Evolutionary conservation across 768 basidiomycete species (phyloP).

Genomic region (Rhizopogon salebrosus): DNA sequence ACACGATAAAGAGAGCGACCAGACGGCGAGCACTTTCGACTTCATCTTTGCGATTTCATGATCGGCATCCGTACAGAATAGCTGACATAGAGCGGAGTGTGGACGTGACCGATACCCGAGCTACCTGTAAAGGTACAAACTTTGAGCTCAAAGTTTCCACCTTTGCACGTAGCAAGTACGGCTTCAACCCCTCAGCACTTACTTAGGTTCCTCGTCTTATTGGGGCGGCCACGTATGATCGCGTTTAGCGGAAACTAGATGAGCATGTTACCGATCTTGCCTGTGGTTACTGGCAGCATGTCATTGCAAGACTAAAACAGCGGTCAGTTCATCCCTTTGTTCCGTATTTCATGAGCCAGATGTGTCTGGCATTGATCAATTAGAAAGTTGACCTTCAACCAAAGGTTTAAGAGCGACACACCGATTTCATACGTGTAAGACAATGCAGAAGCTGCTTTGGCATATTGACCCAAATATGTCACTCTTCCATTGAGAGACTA

Average conservation of each 20-base stretch:
- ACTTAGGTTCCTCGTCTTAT: no score
- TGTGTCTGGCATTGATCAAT: slow-evolving; percentile 38
- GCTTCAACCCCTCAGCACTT: no score
- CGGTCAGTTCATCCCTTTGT: slow-evolving; percentile 51
- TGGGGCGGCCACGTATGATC: slow-evolving; percentile 67
- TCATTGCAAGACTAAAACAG: slow-evolving; percentile 83
- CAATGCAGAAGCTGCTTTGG: slow-evolving; percentile 74
- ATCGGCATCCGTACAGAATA: no score
- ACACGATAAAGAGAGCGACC: no score
- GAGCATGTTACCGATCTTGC: slow-evolving; percentile 91
- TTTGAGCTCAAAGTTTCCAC: no score
- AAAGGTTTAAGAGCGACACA: slow-evolving; percentile 29
- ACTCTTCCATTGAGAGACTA: slow-evolving; percentile 72
- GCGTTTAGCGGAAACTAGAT: slow-evolving; percentile 87
- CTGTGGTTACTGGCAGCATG: slow-evolving; percentile 71
- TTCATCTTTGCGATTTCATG: no score
- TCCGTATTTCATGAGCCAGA: slow-evolving; percentile 84
- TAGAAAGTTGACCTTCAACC: not conserved
- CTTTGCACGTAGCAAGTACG: no score
- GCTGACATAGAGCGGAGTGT: no score
- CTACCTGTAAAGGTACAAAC: no score
- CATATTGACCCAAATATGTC: slow-evolving; percentile 73
- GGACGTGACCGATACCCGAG: no score
- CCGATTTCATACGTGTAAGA: slow-evolving; percentile 62
- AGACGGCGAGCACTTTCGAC: no score